Conservation (phyloP, 495 filamentous ascomycete genomes). For the Annulohypoxylon bovei region DNA sequence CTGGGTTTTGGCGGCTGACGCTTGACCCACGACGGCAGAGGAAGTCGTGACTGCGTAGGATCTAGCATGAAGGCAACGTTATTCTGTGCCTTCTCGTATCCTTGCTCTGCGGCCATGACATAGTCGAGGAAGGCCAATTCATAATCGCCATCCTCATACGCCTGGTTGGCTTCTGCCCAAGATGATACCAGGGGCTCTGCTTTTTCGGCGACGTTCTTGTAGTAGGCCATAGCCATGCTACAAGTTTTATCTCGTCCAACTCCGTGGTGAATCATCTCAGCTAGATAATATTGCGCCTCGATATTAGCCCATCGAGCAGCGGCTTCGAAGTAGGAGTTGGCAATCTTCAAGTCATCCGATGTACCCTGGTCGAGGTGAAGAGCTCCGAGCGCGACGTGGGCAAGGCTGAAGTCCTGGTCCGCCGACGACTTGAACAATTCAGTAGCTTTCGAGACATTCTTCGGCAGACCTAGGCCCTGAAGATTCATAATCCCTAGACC, state of each 20-base stretch:
- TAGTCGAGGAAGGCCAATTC: conserved; percentile 85
- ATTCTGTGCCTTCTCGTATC: conserved; percentile 90
- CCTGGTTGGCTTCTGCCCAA: conserved; percentile 85
- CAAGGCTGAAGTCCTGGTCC: conserved; percentile 83
- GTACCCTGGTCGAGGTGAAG: conserved; percentile 93
- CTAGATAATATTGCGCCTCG: conserved; percentile 95
- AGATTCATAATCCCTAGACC: conserved; percentile 87
- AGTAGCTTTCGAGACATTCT: conserved; percentile 77
- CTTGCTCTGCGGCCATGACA: conserved; percentile 95
- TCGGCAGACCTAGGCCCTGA: conserved; percentile 79
- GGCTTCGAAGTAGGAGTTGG: conserved; percentile 90
- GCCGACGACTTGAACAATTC: conserved; percentile 85
- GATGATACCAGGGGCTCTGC: conserved; percentile 86
- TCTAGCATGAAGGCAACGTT: conserved; percentile 96
- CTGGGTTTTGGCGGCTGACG: conserved; percentile 51
- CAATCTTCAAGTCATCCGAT: conserved; percentile 67
- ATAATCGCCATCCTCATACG: conserved; percentile 84
- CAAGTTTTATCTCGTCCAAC: conserved; percentile 85
- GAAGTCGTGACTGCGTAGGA: conserved; percentile 68
- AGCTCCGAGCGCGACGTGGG: conserved; percentile 83
- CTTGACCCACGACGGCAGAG: conserved; percentile 52
- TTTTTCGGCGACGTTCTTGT: conserved; percentile 93
- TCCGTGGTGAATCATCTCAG: conserved; percentile 85
- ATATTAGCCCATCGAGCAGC: conserved; percentile 88
- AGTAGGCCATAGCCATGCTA: conserved; percentile 82